Percentiles rank a stretch among this genome's conserved stretches.
Evolutionary conservation across 352 stramenopile species (phyloP).

Genomic region (Pythium folliculosum): DNA sequence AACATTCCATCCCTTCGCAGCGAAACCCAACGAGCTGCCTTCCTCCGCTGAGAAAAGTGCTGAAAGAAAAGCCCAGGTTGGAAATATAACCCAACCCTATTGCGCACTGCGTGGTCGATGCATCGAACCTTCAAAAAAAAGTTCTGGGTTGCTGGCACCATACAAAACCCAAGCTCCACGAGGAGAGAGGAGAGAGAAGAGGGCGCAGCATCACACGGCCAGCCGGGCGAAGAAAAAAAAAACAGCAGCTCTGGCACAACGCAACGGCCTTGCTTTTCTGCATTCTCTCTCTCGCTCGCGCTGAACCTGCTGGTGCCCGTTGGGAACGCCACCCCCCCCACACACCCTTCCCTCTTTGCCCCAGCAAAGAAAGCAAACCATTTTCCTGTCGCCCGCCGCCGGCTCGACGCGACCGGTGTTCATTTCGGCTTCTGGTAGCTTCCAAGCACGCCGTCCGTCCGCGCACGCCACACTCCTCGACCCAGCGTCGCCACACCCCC

Average conservation of each 20-base stretch:
- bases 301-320: constrained; percentile 30
- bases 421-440: constrained; percentile 42
- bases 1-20: constrained; percentile 22
- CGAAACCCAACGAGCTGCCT: constrained; percentile 7
- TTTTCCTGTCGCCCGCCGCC: constrained; percentile 13
- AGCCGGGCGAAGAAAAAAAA: constrained; percentile 25
- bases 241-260: constrained; percentile 28
- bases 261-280: constrained; percentile 31
- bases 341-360: background rate
- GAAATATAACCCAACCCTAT: constrained; percentile 36
- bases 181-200: constrained; percentile 20
- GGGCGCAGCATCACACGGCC: constrained; percentile 16
- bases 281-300: constrained; percentile 16
- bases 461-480: constrained; percentile 1
- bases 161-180: constrained; percentile 19
- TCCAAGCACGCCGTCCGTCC: constrained; percentile 24
- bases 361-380: constrained; percentile 11
- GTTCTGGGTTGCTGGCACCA: constrained; percentile 26
- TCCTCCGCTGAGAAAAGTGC: constrained; percentile 28
- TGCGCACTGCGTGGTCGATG: constrained; percentile 21
- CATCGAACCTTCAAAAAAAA: constrained; percentile 32
- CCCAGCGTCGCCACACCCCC: constrained; percentile 11
- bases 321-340: constrained; percentile 17
- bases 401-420: constrained; percentile 2
- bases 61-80: constrained; percentile 28